Conservation (phyloP, 2,329 filamentous ascomycete species). For the Furcasterigmium furcatum region DNA sequence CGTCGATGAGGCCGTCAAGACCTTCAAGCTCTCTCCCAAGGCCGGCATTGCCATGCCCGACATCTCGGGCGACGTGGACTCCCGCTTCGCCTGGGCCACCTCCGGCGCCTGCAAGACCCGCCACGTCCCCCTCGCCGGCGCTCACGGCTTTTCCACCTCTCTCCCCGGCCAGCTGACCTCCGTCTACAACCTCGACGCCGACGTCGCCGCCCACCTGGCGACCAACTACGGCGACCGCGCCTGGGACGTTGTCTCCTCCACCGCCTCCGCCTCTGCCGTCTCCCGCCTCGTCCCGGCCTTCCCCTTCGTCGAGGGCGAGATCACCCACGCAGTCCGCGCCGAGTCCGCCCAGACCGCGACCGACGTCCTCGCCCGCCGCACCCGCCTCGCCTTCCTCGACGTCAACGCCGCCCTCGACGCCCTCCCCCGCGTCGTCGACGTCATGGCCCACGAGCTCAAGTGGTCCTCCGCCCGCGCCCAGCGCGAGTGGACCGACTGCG, state of each 20-base stretch:
- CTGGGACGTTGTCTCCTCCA: constrained; percentile 57
- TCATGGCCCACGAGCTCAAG: constrained; percentile 67
- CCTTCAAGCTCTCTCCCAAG: constrained; percentile 57
- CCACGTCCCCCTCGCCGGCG: constrained; percentile 68
- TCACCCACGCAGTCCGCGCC: constrained; percentile 68
- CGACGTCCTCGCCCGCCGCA: constrained; percentile 68
- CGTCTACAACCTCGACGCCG: constrained; percentile 26
- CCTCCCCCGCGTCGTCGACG: constrained; percentile 66
- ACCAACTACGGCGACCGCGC: constrained; percentile 52
- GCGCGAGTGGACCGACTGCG: constrained; percentile 49
- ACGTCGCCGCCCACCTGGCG: constrained; percentile 38
- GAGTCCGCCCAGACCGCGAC: constrained; percentile 72
- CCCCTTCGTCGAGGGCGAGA: constrained; percentile 71
- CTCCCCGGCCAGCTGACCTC: constrained; percentile 29
- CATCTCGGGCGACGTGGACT: constrained; percentile 49
- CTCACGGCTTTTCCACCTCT: constrained; percentile 60
- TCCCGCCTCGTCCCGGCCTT: constrained; percentile 60
- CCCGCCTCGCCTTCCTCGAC: constrained; percentile 72
- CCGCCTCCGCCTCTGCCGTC: constrained; percentile 41
- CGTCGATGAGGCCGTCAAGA: constrained; percentile 71
- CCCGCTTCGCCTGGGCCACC: constrained; percentile 35
- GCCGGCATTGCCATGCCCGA: constrained; percentile 50
- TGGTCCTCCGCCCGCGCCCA: constrained; percentile 61
- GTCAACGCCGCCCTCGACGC: constrained; percentile 67
- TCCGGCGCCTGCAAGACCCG: constrained; percentile 75